Percentiles rank a stretch among this genome's conserved stretches.
phyloP scores from a whole-genome alignment of 176 grass and related monocot genomes.

The Juncus effusus region DNA sequence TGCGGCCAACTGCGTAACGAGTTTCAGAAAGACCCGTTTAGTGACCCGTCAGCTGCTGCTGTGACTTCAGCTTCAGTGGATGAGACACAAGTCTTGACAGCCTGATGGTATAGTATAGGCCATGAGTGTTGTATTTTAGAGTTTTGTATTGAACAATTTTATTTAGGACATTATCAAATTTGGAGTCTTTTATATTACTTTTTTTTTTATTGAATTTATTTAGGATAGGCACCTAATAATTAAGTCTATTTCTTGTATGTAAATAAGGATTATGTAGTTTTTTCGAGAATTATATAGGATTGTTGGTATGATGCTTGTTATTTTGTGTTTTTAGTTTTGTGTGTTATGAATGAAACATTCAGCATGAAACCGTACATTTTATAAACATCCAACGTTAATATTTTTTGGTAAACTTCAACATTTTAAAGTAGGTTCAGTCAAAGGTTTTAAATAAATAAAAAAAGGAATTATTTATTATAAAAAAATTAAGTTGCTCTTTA shows the following conservation, averaged over 20 bases:
- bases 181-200: background rate
- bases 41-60: conserved; percentile 14
- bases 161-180: no score
- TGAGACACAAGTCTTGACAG: conserved; percentile 33
- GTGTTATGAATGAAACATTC: background rate
- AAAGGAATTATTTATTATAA: no score
- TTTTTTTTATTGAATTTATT: background rate
- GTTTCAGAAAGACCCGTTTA: conserved; percentile 73
- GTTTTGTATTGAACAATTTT: background rate
- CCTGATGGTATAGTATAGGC: conserved; percentile 4
- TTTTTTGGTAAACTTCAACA: no score
- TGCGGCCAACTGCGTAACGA: conserved; percentile 91
- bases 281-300: background rate
- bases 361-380: no score
- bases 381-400: no score
- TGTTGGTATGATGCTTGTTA: background rate
- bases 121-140: background rate
- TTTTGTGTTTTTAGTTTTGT: background rate
- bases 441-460: no score
- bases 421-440: no score
- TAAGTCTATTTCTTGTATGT: no score
- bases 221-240: background rate
- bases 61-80: background rate
- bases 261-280: background rate
- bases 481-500: no score